Evolutionary conservation across 83 land plant species (phyloP).

Genomic region (Picea abies): DNA sequence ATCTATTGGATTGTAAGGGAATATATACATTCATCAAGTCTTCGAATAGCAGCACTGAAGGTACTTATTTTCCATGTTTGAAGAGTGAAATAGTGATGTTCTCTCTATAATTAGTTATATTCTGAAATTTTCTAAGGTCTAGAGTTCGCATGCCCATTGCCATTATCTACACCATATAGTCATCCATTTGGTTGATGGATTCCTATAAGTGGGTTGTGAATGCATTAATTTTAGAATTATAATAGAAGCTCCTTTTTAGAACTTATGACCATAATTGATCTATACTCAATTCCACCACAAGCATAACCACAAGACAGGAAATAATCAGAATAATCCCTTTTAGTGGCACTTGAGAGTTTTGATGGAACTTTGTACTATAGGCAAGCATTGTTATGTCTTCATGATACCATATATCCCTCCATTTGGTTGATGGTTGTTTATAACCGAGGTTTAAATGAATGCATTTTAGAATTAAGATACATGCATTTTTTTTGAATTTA

Average conservation of each 20-base stretch:
- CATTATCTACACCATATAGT: no score
- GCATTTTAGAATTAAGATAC: background rate
- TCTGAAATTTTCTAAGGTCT: background rate
- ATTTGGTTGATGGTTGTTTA: background rate
- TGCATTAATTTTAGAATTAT: no score
- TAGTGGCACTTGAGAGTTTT: no score
- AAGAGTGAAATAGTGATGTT: background rate
- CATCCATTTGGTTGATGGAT: no score
- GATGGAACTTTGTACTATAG: no score
- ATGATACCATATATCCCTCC: background rate
- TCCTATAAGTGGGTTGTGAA: no score
- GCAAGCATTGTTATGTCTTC: no score
- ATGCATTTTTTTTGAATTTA: background rate
- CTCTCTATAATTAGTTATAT: background rate
- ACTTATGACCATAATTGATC: no score
- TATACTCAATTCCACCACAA: no score
- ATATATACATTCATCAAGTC: conserved; percentile 56
- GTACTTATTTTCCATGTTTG: conserved; percentile 20
- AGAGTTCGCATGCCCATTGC: background rate
- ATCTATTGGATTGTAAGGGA: conserved; percentile 56
- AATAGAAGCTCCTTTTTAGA: no score
- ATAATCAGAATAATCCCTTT: no score
- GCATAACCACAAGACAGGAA: no score
- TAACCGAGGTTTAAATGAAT: background rate
- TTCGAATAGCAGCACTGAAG: conserved; percentile 72